Percentiles rank a stretch among this genome's conserved stretches.
These are phyloP conservation scores for Xylaria scruposa DNA, from an alignment of 495 filamentous ascomycete species.

Conservation along the genomic window DNA sequence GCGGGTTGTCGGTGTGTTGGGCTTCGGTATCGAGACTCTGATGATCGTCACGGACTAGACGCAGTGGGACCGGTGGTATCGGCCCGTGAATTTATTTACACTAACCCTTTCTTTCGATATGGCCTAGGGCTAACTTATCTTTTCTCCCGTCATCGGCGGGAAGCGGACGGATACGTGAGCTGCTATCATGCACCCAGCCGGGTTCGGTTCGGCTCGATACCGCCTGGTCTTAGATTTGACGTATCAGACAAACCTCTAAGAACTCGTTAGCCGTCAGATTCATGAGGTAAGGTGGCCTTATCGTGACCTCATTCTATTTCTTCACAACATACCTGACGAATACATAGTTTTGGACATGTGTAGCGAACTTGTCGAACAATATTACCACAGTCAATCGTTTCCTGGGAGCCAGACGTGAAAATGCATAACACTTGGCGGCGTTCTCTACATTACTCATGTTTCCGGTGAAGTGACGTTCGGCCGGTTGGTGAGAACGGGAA, in stretches of 20 bases:
- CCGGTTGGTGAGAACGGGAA: not conserved
- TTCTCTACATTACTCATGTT: not conserved
- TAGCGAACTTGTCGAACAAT: not conserved
- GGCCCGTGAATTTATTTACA: conserved; percentile 3
- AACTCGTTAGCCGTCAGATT: not conserved
- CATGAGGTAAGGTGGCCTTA: not conserved
- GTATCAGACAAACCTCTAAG: not conserved
- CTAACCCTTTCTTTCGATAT: not conserved
- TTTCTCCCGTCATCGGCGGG: not conserved
- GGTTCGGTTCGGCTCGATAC: not conserved
- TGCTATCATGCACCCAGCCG: not conserved
- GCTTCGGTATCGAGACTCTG: not conserved
- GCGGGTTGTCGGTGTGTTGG: not conserved
- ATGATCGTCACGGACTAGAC: not conserved
- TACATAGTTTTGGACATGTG: not conserved
- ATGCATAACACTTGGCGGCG: not conserved
- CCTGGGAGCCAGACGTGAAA: not conserved
- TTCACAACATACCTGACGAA: not conserved
- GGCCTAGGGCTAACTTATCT: not conserved
- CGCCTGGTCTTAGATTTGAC: not conserved
- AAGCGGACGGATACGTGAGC: not conserved
- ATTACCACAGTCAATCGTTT: not conserved
- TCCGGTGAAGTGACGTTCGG: not conserved
- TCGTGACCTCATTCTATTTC: not conserved
- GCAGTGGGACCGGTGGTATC: not conserved